A percentile compares a stretch with the other conserved stretches of the same genome.
These are phyloP conservation scores for Phytopythium delawarense DNA, from an alignment of 352 stramenopile species.

Conservation along the genomic window DNA sequence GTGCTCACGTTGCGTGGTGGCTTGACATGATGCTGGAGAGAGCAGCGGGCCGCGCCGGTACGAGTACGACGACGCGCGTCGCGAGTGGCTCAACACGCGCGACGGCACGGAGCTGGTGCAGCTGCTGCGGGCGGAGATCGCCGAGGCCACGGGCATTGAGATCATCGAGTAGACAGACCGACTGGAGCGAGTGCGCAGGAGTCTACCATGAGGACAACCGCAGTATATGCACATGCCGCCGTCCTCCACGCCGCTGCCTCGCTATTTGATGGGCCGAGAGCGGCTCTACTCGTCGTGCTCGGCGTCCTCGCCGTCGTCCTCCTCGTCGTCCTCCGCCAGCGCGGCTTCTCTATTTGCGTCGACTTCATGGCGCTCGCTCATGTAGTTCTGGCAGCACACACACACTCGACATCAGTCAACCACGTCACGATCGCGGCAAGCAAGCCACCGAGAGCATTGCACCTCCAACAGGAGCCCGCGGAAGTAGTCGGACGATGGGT, in stretches of 20 bases:
- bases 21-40: background rate
- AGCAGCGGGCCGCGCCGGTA: slow-evolving; percentile 86
- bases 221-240: slow-evolving; percentile 3
- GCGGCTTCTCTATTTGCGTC: slow-evolving; percentile 43
- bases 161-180: slow-evolving; percentile 49
- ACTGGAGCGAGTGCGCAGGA: background rate
- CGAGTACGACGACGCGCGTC: slow-evolving; percentile 67
- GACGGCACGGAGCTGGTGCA: slow-evolving; percentile 73
- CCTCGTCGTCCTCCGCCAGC: slow-evolving; percentile 31
- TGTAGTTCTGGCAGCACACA: slow-evolving; percentile 47
- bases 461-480: slow-evolving; percentile 68
- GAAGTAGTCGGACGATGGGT: slow-evolving; percentile 54
- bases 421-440: background rate
- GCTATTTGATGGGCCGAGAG: background rate
- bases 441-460: slow-evolving; percentile 5
- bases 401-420: slow-evolving; percentile 6
- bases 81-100: slow-evolving; percentile 81
- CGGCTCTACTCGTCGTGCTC: slow-evolving; percentile 23
- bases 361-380: slow-evolving; percentile 72
- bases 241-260: background rate
- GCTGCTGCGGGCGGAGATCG: slow-evolving; percentile 71
- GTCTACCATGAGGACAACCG: background rate
- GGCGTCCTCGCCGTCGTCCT: slow-evolving; percentile 6
- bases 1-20: background rate
- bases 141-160: slow-evolving; percentile 73